phyloP scores from a whole-genome alignment of 352 stramenopile species.

The Phytophthora sp. region DNA sequence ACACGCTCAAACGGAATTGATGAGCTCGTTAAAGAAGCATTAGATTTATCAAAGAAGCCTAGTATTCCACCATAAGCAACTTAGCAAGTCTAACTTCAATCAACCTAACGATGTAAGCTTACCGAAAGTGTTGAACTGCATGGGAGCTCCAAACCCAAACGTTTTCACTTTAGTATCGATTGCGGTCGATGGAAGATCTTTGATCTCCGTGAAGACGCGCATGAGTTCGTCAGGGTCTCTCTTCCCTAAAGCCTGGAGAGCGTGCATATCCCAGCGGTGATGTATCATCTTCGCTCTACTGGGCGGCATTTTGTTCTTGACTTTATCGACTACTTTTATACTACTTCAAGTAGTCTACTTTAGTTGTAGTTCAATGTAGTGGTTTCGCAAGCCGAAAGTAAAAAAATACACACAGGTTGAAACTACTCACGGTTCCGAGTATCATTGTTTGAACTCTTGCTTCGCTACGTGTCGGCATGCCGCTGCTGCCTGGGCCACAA shows the following conservation, averaged over 20 bases:
- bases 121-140: slow-evolving; percentile 65
- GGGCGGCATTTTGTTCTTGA: slow-evolving; percentile 4
- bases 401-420: no score
- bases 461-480: no score
- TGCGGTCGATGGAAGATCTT: slow-evolving; percentile 22
- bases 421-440: no score
- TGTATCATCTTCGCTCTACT: slow-evolving; percentile 35
- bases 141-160: slow-evolving; percentile 53
- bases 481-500: no score
- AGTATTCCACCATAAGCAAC: no score
- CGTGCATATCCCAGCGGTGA: slow-evolving; percentile 70
- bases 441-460: no score
- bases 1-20: slow-evolving; percentile 44
- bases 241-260: slow-evolving; percentile 46
- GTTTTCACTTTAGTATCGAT: slow-evolving; percentile 45
- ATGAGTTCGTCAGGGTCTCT: slow-evolving; percentile 38
- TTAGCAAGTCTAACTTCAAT: no score
- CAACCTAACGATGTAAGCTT: neutral
- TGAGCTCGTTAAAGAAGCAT: neutral
- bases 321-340: no score
- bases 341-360: no score
- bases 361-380: no score
- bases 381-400: no score
- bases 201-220: slow-evolving; percentile 48
- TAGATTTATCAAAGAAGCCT: slow-evolving; percentile 63